Percentiles rank a stretch among this genome's conserved stretches.
Conservation (phyloP, 768 basidiomycete genomes). For the Russula foetens region DNA sequence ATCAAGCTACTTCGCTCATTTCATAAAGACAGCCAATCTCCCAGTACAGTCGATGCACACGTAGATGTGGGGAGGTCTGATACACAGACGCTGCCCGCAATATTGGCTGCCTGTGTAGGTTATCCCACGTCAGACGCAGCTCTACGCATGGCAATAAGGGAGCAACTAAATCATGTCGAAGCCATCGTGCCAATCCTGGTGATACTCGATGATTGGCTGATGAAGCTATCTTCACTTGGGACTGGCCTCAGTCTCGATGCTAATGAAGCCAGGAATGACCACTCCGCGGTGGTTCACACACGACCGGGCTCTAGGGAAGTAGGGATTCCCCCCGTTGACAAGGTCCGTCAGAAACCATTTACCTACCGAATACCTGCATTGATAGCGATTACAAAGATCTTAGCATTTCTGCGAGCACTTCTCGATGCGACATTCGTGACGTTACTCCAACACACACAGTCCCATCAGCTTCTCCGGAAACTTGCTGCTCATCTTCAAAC, state of each 20-base stretch:
- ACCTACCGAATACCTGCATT: conserved; percentile 10
- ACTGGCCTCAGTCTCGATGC: conserved; percentile 27
- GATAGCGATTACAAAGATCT: conserved; percentile 34
- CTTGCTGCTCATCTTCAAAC: conserved; percentile 46
- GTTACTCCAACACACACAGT: conserved; percentile 54
- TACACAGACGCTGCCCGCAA: conserved; percentile 29
- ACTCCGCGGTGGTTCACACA: not conserved
- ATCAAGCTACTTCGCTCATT: conserved; percentile 43
- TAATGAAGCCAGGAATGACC: conserved; percentile 30
- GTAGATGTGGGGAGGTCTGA: conserved; percentile 28
- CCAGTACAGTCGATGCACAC: conserved; percentile 28
- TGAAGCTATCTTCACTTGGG: conserved; percentile 25
- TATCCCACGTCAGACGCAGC: conserved; percentile 34
- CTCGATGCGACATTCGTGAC: conserved; percentile 67
- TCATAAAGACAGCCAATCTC: conserved; percentile 18
- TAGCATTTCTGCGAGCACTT: conserved; percentile 53
- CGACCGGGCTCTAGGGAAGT: conserved; percentile 32
- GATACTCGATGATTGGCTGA: conserved; percentile 44
- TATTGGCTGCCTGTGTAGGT: conserved; percentile 32
- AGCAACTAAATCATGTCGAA: conserved; percentile 40
- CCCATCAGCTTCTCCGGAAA: conserved; percentile 43
- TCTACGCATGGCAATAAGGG: conserved; percentile 45
- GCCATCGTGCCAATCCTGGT: conserved; percentile 39
- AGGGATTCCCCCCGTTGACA: conserved; percentile 5
- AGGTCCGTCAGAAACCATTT: conserved; percentile 16